phyloP scores from a whole-genome alignment of 495 filamentous ascomycete species.

The Xylaria castorea region DNA sequence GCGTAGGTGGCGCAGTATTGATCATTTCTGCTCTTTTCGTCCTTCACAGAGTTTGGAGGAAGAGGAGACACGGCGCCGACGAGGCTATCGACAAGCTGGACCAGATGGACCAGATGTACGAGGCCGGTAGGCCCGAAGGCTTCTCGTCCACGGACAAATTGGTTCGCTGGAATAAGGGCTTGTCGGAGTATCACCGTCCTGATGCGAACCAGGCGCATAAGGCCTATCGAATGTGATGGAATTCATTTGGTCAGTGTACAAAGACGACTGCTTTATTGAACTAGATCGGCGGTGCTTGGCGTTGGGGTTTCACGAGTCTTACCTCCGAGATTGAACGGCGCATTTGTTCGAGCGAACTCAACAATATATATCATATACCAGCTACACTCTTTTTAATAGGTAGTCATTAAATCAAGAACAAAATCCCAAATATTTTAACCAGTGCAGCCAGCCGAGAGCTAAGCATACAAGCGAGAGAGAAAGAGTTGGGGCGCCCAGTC shows the following conservation, averaged over 20 bases:
- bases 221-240: constrained; percentile 41
- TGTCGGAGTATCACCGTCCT: constrained; percentile 37
- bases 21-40: constrained; percentile 30
- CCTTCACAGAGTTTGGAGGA: constrained; percentile 39
- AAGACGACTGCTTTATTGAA: neutral
- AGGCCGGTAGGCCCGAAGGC: constrained; percentile 33
- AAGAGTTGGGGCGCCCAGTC: too few species aligned
- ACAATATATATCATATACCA: neutral
- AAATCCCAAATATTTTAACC: neutral
- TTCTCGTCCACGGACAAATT: constrained; percentile 35
- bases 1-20: constrained; percentile 32
- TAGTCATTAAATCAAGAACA: constrained; percentile 1
- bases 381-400: neutral
- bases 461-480: neutral
- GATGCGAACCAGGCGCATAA: constrained; percentile 32
- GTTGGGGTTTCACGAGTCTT: constrained; percentile 14
- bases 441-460: neutral
- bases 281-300: constrained; percentile 10
- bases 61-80: constrained; percentile 37
- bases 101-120: constrained; percentile 36
- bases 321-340: neutral
- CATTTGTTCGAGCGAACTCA: neutral
- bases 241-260: neutral
- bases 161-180: constrained; percentile 41
- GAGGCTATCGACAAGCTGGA: constrained; percentile 34